phyloP scores from a whole-genome alignment of 129 eudicot species.

The Helichrysum umbraculigerum region DNA sequence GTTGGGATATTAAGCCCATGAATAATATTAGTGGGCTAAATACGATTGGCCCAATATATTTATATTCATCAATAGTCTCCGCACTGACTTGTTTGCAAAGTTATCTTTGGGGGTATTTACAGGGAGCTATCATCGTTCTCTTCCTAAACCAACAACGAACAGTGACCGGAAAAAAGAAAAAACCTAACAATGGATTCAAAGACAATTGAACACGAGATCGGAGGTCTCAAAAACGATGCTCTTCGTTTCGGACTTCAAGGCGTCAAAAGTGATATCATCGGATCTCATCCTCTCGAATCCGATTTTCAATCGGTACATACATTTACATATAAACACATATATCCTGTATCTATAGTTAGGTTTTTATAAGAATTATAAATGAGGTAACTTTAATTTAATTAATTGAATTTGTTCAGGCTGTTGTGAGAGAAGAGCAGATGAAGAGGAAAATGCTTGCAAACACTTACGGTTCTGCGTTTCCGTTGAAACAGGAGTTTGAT shows the following conservation, averaged over 20 bases:
- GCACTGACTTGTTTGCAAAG: slow-evolving; percentile 18
- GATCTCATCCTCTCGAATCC: slow-evolving; percentile 88
- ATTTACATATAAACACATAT: background rate
- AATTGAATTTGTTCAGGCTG: slow-evolving; percentile 44
- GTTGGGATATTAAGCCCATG: background rate
- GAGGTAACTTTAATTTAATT: background rate
- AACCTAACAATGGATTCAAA: slow-evolving; percentile 48
- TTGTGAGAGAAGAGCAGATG: slow-evolving; percentile 58
- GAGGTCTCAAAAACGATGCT: slow-evolving; percentile 61
- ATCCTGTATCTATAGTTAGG: background rate
- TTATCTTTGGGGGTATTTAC: background rate
- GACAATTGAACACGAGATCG: slow-evolving; percentile 69
- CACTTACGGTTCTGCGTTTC: slow-evolving; percentile 91
- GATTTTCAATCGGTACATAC: slow-evolving; percentile 54
- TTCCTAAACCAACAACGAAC: slow-evolving; percentile 2
- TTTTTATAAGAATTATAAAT: background rate
- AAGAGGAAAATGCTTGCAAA: slow-evolving; percentile 67
- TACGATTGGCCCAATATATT: background rate
- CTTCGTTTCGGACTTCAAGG: slow-evolving; percentile 82
- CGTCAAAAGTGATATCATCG: slow-evolving; percentile 77
- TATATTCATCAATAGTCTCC: background rate
- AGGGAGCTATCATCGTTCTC: background rate
- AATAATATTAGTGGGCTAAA: background rate
- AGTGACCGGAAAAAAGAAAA: background rate
- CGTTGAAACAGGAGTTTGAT: slow-evolving; percentile 87